A percentile compares a stretch with the other conserved stretches of the same genome.
Conservation (phyloP, 2,329 filamentous ascomycete species). For the Beauveria sp. region DNA sequence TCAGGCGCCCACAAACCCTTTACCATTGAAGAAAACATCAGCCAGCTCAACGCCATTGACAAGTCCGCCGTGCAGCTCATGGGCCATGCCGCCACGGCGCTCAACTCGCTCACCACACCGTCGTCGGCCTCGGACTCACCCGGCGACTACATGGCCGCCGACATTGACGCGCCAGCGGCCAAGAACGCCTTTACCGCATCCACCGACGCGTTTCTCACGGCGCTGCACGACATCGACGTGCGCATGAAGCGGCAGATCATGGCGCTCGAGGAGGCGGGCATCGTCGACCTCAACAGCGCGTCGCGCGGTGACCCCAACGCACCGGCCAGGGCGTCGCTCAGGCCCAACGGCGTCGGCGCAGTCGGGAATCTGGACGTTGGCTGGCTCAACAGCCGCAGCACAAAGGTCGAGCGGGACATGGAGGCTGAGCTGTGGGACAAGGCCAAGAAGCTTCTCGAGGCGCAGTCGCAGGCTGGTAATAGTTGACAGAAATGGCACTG, state of each 20-base stretch:
- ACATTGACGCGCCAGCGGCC: constrained; percentile 40
- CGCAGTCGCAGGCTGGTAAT: constrained; percentile 4
- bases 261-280: constrained; percentile 73
- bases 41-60: constrained; percentile 74
- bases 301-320: constrained; percentile 25
- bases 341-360: constrained; percentile 48
- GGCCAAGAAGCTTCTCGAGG: constrained; percentile 30
- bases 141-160: constrained; percentile 15
- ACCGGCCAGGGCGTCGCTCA: constrained; percentile 36
- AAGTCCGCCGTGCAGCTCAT: constrained; percentile 40
- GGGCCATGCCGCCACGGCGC: constrained; percentile 38
- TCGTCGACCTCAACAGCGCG: constrained; percentile 47
- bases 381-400: constrained; percentile 80
- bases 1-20: constrained; percentile 43
- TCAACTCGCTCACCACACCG: constrained; percentile 36
- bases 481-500: background rate
- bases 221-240: constrained; percentile 67
- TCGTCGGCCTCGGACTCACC: constrained; percentile 13
- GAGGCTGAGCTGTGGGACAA: constrained; percentile 68
- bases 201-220: constrained; percentile 61
- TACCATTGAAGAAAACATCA: constrained; percentile 68
- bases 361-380: constrained; percentile 69
- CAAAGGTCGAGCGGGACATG: constrained; percentile 74
- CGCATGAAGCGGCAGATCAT: constrained; percentile 59
- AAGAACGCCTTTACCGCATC: constrained; percentile 50